Evolutionary conservation across 495 filamentous ascomycete genomes (phyloP), one percentile per base, ranked within the genome.

Genomic region (Acidomyces sp.): DNA sequence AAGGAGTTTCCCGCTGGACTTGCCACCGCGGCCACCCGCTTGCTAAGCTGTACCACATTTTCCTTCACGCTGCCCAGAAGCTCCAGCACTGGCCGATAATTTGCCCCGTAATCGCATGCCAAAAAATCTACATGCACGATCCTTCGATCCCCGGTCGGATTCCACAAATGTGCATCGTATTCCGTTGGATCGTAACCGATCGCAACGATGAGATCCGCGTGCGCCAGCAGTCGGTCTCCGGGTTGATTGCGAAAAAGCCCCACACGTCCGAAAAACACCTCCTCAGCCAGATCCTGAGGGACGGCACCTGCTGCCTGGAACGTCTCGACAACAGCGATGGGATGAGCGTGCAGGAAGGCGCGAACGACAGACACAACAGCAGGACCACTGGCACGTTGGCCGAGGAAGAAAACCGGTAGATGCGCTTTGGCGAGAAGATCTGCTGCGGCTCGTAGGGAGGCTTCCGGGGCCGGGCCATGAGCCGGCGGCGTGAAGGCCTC

Each of bases 241-340:
- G 58, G 49, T 30, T 63, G 60, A 34, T 63, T 63, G 10, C 60
- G 56, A 51, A 63, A 63, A 12, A 63, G 51, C 0, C 60, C 60
- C n/a, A 63, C 51, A 3, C 60, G 48, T 16, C 60, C 60, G 38
- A 48, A 60, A 54, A 60, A 63, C 24, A 61, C 50, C 22, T 57
- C 55, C 1, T 54, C 12, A 4, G 48, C 48, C 11, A 58, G 54
- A 13, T 57, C 52, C 30, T 55, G 36, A 1, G 59, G 57, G 13
- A 64, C 49, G 10, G 57, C 54, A 18, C 61, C 61, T 2, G 61
- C 61, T 7, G 61, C 61, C 32, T 64, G 59, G 35, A 64, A 64
- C 1, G 61, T 64, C 50, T 64, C 61, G 12, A 64, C 49, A 0
- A 62, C 59, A 9, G 59, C 57, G 27, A 62, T 51, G 11, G 57